phyloP scores from a whole-genome alignment of 805 yeast genomes.

The Torulaspora microellipsoides region DNA sequence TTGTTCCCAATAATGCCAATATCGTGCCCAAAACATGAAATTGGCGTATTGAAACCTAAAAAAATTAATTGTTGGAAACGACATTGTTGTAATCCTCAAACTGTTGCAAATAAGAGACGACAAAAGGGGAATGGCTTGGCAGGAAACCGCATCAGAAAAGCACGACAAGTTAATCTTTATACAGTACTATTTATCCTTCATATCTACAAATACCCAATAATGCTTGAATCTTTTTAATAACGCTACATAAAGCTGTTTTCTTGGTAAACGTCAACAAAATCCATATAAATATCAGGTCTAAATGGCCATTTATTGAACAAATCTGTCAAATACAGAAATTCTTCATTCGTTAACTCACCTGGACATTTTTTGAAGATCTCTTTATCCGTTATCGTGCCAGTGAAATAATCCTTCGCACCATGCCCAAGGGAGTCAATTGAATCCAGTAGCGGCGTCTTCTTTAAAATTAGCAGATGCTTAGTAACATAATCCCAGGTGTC shows the following conservation, averaged over 20 bases:
- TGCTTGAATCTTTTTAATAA: too few species aligned
- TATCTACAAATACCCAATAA: too few species aligned
- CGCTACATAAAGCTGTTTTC: slow-evolving; percentile 9
- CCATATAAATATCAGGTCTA: slow-evolving; percentile 55
- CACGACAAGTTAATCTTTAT: too few species aligned
- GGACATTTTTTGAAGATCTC: slow-evolving; percentile 44
- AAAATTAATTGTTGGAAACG: too few species aligned
- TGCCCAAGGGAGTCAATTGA: slow-evolving; percentile 63
- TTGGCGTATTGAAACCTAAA: too few species aligned
- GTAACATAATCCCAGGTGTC: slow-evolving; percentile 66
- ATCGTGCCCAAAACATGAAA: too few species aligned
- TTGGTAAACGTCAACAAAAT: slow-evolving; percentile 37
- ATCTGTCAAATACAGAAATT: slow-evolving; percentile 48
- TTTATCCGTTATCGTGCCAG: slow-evolving; percentile 29
- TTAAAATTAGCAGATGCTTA: slow-evolving; percentile 51
- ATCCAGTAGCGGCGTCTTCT: slow-evolving; percentile 42
- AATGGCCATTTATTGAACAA: slow-evolving; percentile 77
- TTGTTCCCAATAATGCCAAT: too few species aligned
- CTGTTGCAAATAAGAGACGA: too few species aligned
- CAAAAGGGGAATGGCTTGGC: too few species aligned
- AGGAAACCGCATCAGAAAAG: too few species aligned
- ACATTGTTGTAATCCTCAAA: too few species aligned
- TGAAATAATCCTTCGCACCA: slow-evolving; percentile 62
- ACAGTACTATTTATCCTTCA: too few species aligned
- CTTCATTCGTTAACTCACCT: slow-evolving; percentile 48